phyloP scores from a whole-genome alignment of 176 grass and related monocot genomes.

The Typha latifolia region DNA sequence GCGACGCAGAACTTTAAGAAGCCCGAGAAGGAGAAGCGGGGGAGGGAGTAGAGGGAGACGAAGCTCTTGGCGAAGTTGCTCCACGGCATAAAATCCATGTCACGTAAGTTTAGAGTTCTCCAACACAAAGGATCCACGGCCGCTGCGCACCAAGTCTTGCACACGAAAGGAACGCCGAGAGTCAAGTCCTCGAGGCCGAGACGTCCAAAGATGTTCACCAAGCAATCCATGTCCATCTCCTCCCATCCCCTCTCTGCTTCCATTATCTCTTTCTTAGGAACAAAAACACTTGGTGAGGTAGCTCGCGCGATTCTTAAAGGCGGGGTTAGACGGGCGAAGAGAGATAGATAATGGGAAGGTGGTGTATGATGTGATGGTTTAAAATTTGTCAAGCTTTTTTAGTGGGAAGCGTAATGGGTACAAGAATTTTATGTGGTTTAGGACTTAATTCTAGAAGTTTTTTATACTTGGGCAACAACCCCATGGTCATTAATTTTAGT shows the following conservation, averaged over 20 bases:
- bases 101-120: conserved; percentile 60
- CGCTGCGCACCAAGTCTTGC: conserved; percentile 54
- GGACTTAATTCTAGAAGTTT: no score
- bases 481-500: no score
- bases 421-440: no score
- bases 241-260: conserved; percentile 37
- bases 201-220: conserved; percentile 45
- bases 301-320: no score
- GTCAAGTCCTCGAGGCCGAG: conserved; percentile 56
- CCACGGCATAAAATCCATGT: conserved; percentile 77
- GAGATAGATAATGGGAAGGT: no score
- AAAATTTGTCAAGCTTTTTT: no score
- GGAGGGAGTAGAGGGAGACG: conserved; percentile 18
- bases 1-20: conserved; percentile 41
- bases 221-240: conserved; percentile 64
- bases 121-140: conserved; percentile 54
- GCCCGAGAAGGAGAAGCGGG: conserved; percentile 32
- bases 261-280: neutral
- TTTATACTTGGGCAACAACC: no score
- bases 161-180: conserved; percentile 52
- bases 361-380: no score
- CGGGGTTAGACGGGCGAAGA: no score
- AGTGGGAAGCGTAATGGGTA: no score
- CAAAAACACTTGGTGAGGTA: neutral
- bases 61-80: conserved; percentile 32